These are phyloP conservation scores for Saturnispora mendoncae DNA, from an alignment of 805 yeast species.

Conservation along the genomic window DNA sequence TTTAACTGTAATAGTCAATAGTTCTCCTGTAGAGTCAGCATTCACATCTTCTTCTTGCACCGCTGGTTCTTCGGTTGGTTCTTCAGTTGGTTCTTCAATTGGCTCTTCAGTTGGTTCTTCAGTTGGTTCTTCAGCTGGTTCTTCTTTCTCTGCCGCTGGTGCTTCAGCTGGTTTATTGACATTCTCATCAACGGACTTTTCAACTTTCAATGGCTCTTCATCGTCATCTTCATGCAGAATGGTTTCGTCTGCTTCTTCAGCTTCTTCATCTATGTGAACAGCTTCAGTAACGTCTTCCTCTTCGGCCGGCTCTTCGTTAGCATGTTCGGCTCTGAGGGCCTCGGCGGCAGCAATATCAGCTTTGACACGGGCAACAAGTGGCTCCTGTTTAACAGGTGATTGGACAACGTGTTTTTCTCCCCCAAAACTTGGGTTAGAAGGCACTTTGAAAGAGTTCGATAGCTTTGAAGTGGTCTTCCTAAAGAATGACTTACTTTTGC, in stretches of 20 bases:
- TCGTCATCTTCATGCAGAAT: slow-evolving; percentile 6
- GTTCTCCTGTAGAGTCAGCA: no score
- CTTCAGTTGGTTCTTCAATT: no score
- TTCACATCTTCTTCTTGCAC: no score
- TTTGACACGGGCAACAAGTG: not conserved
- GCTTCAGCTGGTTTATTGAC: no score
- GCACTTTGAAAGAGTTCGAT: not conserved
- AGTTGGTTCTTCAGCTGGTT: no score
- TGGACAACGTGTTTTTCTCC: not conserved
- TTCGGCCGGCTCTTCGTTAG: slow-evolving; percentile 9
- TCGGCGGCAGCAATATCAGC: slow-evolving; percentile 3
- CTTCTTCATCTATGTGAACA: not conserved
- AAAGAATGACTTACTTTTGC: not conserved
- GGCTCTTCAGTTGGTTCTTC: no score
- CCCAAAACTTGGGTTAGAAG: not conserved
- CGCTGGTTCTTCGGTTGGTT: no score
- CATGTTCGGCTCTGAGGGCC: not conserved
- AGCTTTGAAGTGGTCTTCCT: not conserved
- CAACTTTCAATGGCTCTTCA: slow-evolving; percentile 9
- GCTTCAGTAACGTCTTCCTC: slow-evolving; percentile 1
- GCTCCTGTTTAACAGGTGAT: not conserved
- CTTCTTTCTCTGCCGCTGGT: slow-evolving; percentile 13
- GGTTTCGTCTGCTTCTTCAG: slow-evolving; percentile 13
- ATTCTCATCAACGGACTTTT: no score
- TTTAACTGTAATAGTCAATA: no score